Conservation (phyloP, 1,284 basidiomycete species). For the Rhizoctonia solani region DNA sequence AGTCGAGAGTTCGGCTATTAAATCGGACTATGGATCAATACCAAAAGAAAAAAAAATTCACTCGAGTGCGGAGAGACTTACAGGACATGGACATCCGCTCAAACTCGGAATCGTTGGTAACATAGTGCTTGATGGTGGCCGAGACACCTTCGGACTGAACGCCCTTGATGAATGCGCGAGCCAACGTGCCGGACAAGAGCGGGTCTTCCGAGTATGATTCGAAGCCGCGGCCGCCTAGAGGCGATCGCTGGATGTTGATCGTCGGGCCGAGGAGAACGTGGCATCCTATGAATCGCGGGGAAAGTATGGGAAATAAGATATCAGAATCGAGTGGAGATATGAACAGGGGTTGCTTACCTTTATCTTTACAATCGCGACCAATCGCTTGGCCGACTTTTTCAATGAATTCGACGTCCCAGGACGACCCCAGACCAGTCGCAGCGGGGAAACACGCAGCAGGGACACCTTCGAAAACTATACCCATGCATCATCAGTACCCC, state of each 20-base stretch:
- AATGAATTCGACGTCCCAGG: constrained; percentile 39
- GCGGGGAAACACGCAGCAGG: constrained; percentile 35
- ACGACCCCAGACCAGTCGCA: constrained; percentile 40
- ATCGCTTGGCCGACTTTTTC: constrained; percentile 36
- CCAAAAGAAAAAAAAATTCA: no score
- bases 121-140: constrained; percentile 57
- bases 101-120: constrained; percentile 41
- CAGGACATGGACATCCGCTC: constrained; percentile 40
- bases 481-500: background rate
- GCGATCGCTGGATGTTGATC: constrained; percentile 41
- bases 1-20: constrained; percentile 60
- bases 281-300: constrained; percentile 21
- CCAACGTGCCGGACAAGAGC: constrained; percentile 54
- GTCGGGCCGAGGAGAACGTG: constrained; percentile 40
- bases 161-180: constrained; percentile 67
- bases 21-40: constrained; percentile 39
- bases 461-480: constrained; percentile 25
- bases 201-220: constrained; percentile 43
- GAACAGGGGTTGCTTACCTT: constrained; percentile 12
- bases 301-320: no score
- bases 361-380: constrained; percentile 37
- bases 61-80: no score
- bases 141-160: constrained; percentile 66
- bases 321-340: background rate
- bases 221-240: constrained; percentile 37